Evolutionary conservation across 2,329 filamentous ascomycete species (phyloP).

Genomic region (Aureobasidium sp.): DNA sequence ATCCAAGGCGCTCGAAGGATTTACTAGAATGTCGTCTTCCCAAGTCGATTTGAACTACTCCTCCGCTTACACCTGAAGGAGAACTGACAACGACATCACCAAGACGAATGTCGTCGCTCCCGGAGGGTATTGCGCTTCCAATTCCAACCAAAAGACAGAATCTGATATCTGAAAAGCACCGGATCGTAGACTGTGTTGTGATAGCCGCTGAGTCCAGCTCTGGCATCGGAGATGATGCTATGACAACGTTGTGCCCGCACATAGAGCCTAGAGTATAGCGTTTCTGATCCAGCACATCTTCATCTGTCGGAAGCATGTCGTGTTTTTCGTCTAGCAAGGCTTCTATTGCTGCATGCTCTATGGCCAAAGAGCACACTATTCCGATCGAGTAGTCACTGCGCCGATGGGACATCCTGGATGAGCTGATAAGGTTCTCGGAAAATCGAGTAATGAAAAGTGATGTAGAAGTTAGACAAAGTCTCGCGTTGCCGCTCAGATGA

Average conservation of each 20-base stretch:
- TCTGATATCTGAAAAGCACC: conserved; percentile 17
- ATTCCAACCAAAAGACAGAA: conserved; percentile 21
- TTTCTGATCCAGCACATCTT: not conserved
- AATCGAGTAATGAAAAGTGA: not conserved
- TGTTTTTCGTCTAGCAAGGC: not conserved
- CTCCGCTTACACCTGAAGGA: not conserved
- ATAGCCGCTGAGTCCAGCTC: not conserved
- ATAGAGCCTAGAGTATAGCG: not conserved
- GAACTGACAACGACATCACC: conserved; percentile 25
- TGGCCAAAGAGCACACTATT: not conserved
- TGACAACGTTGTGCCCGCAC: conserved; percentile 24
- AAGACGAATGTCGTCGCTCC: conserved; percentile 20
- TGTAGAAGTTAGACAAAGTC: too few relatives aligned
- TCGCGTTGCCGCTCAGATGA: too few relatives aligned
- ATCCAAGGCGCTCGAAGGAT: not conserved
- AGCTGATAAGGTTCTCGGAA: not conserved
- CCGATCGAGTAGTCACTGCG: not conserved
- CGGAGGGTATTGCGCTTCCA: conserved; percentile 20
- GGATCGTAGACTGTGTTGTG: conserved; percentile 20
- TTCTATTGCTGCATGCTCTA: not conserved
- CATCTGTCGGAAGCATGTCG: not conserved
- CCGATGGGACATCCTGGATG: not conserved
- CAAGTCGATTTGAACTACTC: not conserved
- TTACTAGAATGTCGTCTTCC: not conserved
- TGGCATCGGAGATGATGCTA: conserved; percentile 20